A percentile compares a stretch with the other conserved stretches of the same genome.
These are phyloP conservation scores for Ogataea allantospora DNA, from an alignment of 805 yeast species.

Conservation along the genomic window DNA sequence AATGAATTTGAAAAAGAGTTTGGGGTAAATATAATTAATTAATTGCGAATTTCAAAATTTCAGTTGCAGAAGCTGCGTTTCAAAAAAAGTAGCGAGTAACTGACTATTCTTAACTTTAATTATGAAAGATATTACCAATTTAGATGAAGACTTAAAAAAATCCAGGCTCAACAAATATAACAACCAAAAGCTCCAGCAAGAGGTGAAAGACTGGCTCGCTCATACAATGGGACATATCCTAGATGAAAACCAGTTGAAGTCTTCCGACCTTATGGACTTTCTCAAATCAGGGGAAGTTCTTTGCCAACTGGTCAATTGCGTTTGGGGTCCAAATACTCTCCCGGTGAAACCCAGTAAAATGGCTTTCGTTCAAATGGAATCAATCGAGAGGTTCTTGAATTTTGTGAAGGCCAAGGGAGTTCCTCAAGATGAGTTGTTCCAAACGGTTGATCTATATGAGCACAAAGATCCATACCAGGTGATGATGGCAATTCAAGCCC, in stretches of 20 bases:
- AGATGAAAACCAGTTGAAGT: constrained; percentile 20
- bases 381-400: constrained; percentile 66
- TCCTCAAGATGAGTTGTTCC: constrained; percentile 79
- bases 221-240: constrained; percentile 30
- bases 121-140: constrained; percentile 39
- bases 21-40: background rate
- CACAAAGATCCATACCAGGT: constrained; percentile 75
- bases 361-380: constrained; percentile 86
- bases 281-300: constrained; percentile 62
- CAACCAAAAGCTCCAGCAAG: constrained; percentile 28
- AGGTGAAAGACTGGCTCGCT: constrained; percentile 54
- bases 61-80: constrained; percentile 8
- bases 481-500: constrained; percentile 66
- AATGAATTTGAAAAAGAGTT: background rate
- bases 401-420: constrained; percentile 65
- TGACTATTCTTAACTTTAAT: background rate
- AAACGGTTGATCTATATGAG: constrained; percentile 75
- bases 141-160: constrained; percentile 58
- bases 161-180: constrained; percentile 55
- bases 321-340: constrained; percentile 37
- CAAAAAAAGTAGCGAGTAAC: background rate
- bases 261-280: constrained; percentile 48
- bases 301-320: constrained; percentile 45
- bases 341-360: constrained; percentile 60
- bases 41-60: constrained; percentile 2